These are phyloP conservation scores for Pseudozyma thailandica DNA, from an alignment of 1,284 basidiomycete genomes.

Conservation along the genomic window DNA sequence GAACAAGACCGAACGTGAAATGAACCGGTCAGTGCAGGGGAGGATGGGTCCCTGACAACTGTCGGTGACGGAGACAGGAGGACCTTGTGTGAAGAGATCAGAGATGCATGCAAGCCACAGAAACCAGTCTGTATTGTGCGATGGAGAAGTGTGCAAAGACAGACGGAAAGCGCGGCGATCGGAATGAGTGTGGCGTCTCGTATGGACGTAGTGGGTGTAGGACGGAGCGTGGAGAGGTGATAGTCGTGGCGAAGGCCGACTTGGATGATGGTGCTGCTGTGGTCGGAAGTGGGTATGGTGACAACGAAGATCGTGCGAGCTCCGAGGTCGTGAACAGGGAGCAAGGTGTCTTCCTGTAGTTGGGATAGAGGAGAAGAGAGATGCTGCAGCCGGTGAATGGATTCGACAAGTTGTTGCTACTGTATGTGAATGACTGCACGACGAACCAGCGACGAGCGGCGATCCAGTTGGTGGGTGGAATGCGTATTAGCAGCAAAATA, in stretches of 20 bases:
- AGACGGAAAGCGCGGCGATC: constrained; percentile 3
- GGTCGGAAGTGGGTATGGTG: neutral
- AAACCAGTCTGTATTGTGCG: constrained; percentile 32
- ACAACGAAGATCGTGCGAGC: neutral
- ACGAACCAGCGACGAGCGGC: constrained; percentile 31
- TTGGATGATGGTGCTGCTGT: constrained; percentile 4
- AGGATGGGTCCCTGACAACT: constrained; percentile 1
- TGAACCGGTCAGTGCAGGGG: neutral
- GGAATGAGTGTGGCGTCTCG: constrained; percentile 15
- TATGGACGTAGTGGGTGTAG: neutral
- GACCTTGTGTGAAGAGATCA: constrained; percentile 5
- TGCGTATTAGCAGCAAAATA: neutral
- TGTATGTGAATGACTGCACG: constrained; percentile 6
- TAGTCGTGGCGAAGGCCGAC: constrained; percentile 4
- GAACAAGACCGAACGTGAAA: too few relatives aligned
- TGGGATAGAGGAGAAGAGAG: constrained; percentile 1
- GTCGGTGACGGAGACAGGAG: constrained; percentile 19
- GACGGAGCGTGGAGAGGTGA: neutral
- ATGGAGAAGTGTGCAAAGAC: neutral
- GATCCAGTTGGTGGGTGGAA: neutral
- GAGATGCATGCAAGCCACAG: constrained; percentile 35
- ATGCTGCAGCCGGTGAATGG: constrained; percentile 9
- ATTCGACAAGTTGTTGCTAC: neutral
- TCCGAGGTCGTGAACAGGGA: too few relatives aligned
- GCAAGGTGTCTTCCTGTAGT: too few relatives aligned